Percentiles rank a stretch among this genome's conserved stretches.
Conservation (phyloP, 1,284 basidiomycete genomes). For the Ceratobasidium sp. region DNA sequence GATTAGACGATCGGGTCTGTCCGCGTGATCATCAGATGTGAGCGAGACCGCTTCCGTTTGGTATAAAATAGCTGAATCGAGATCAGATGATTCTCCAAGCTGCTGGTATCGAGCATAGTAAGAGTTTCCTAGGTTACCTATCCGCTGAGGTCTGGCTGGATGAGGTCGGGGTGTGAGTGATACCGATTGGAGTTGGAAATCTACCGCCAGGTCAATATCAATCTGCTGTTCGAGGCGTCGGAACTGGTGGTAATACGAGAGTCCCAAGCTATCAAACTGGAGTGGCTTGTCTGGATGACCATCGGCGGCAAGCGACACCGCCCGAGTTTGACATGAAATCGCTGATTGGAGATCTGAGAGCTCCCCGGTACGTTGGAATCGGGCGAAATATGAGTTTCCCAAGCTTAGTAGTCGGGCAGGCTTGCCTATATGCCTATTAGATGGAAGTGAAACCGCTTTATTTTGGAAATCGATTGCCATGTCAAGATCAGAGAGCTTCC, state of each 20-base stretch:
- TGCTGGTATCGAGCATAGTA: background rate
- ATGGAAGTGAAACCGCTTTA: background rate
- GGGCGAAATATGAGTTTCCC: too few relatives aligned
- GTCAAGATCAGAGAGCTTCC: background rate
- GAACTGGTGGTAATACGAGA: background rate
- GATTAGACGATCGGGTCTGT: background rate
- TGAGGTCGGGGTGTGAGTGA: background rate
- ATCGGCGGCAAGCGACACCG: background rate
- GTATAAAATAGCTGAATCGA: background rate
- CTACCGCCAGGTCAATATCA: background rate
- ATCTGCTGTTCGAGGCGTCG: background rate
- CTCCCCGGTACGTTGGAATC: too few relatives aligned
- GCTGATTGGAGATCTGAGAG: too few relatives aligned
- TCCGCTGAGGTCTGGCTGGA: background rate
- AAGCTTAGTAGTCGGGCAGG: too few relatives aligned
- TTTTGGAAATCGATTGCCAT: background rate
- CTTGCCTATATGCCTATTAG: background rate
- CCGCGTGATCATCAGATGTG: background rate
- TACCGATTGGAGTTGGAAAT: background rate
- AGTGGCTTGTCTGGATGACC: background rate
- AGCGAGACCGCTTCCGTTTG: background rate
- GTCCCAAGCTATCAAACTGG: background rate
- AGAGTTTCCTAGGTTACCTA: background rate
- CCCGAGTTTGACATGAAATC: too few relatives aligned
- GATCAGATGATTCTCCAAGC: background rate